Conservation (phyloP, 257 asterid species). For the Anisodus tanguticus region DNA sequence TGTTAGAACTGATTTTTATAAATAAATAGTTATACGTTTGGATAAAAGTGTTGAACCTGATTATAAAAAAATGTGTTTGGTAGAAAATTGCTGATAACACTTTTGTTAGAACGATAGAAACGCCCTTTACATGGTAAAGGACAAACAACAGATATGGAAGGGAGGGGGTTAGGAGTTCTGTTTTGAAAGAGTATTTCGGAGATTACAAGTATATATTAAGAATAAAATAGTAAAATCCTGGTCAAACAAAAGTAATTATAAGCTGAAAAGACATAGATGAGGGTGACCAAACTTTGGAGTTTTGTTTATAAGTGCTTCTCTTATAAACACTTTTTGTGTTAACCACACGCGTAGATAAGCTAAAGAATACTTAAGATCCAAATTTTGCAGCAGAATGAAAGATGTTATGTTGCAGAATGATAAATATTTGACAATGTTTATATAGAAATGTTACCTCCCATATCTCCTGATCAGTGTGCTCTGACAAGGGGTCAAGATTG, state of each 20-base stretch:
- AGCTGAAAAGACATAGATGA: too few species aligned
- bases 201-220: too few species aligned
- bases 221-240: too few species aligned
- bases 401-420: neutral
- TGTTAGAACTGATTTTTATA: neutral
- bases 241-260: too few species aligned
- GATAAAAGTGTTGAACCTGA: neutral
- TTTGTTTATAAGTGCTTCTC: too few species aligned
- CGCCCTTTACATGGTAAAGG: neutral
- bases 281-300: too few species aligned
- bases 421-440: neutral
- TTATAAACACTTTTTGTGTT: too few species aligned
- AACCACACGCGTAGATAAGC: neutral
- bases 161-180: neutral
- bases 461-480: constrained; percentile 41
- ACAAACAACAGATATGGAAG: neutral
- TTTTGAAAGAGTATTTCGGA: too few species aligned
- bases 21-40: neutral
- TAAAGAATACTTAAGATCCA: neutral
- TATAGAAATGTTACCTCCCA: constrained; percentile 40
- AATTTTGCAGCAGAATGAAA: neutral
- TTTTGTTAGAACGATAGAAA: neutral
- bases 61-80: neutral
- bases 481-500: constrained; percentile 43
- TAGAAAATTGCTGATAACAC: too few species aligned